These are phyloP conservation scores for Fusarium mexicanum DNA, from an alignment of 2,329 filamentous ascomycete genomes.

Conservation along the genomic window DNA sequence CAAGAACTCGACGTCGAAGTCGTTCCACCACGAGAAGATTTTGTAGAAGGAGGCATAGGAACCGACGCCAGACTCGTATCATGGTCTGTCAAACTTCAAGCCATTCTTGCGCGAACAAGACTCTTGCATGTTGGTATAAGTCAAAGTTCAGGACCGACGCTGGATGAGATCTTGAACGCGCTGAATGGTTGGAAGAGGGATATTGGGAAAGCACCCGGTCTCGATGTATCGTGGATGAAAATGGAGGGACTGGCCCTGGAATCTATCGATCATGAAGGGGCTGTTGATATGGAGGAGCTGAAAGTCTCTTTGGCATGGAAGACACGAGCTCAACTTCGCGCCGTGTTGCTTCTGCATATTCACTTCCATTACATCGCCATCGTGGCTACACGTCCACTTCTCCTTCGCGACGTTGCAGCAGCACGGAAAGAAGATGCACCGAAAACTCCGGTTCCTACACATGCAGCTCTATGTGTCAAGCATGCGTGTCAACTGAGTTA, in stretches of 20 bases:
- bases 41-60: conserved; percentile 42
- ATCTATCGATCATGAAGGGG: conserved; percentile 4
- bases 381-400: conserved; percentile 45
- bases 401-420: conserved; percentile 38
- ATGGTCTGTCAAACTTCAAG: conserved; percentile 46
- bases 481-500: conserved; percentile 48
- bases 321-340: conserved; percentile 41
- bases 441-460: background rate
- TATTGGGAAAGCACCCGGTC: conserved; percentile 22
- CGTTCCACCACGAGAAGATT: conserved; percentile 42
- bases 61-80: conserved; percentile 45
- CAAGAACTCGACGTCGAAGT: conserved; percentile 50
- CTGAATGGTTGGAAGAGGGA: conserved; percentile 21
- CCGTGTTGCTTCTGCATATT: conserved; percentile 45
- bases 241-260: background rate
- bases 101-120: conserved; percentile 42
- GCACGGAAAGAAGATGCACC: conserved; percentile 2
- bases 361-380: conserved; percentile 48
- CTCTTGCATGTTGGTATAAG: conserved; percentile 25
- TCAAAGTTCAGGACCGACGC: conserved; percentile 6
- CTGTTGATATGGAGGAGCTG: conserved; percentile 43
- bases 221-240: conserved; percentile 28
- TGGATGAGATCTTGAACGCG: conserved; percentile 19
- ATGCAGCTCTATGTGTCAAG: conserved; percentile 29
- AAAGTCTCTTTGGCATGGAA: conserved; percentile 43